These are phyloP conservation scores for Gloeophyllum trabeum DNA, from an alignment of 768 basidiomycete genomes.

Conservation along the genomic window DNA sequence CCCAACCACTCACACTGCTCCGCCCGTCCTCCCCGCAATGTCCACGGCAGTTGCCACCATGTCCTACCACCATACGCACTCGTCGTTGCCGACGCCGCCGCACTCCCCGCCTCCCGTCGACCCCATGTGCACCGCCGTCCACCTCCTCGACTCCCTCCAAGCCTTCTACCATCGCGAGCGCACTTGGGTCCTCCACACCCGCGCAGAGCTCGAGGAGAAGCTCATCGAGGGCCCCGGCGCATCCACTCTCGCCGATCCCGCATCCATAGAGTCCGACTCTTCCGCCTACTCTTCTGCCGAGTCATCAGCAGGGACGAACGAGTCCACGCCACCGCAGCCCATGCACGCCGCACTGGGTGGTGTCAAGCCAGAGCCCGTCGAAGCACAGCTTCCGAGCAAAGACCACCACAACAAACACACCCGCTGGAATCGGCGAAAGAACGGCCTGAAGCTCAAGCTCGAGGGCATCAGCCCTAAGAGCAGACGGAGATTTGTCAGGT, in stretches of 20 bases:
- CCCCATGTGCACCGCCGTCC: conserved; percentile 24
- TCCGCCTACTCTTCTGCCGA: conserved; percentile 10
- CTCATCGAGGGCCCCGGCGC: conserved; percentile 17
- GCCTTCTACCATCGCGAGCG: conserved; percentile 62
- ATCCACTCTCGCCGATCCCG: conserved; percentile 5
- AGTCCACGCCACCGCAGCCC: conserved; percentile 6
- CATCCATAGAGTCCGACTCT: conserved; percentile 9
- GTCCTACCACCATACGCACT: conserved; percentile 2
- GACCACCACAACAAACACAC: conserved; percentile 13
- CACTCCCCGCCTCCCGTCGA: conserved; percentile 2
- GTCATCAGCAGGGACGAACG: conserved; percentile 5
- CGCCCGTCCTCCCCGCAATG: neutral
- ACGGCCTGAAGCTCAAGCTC: conserved; percentile 40
- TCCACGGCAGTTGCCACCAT: neutral
- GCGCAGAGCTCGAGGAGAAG: conserved; percentile 45
- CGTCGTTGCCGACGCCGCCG: conserved; percentile 5
- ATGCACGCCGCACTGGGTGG: conserved; percentile 6
- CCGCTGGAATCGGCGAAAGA: conserved; percentile 51
- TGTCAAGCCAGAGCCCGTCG: conserved; percentile 12
- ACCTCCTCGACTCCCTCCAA: conserved; percentile 53
- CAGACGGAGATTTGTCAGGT: neutral
- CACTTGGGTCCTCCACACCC: conserved; percentile 60
- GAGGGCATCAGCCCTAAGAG: conserved; percentile 27
- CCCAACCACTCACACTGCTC: neutral
- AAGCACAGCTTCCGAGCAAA: conserved; percentile 6